Conservation (phyloP, 345 rosid species). For the Cardamine chenopodiifolia region DNA sequence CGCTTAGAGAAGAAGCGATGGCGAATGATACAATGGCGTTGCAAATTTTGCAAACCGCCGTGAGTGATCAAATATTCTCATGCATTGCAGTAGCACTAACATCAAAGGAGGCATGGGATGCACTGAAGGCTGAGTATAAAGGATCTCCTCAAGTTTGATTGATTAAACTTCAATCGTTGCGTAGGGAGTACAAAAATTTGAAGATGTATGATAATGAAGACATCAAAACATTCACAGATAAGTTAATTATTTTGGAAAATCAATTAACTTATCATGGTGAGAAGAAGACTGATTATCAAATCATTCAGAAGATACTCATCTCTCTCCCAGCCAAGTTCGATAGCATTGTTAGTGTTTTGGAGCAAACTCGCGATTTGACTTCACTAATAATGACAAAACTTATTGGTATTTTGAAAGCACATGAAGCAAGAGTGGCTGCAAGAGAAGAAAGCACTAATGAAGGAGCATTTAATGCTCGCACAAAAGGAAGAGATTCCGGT, state of each 20-base stretch:
- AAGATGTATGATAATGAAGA: not conserved
- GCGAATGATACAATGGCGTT: not conserved
- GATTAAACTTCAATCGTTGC: not conserved
- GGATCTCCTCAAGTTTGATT: not conserved
- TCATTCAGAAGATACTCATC: not conserved
- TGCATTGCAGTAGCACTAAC: not conserved
- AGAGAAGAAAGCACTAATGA: not conserved
- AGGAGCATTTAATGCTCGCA: not conserved
- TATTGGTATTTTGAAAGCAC: not conserved
- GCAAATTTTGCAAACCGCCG: not conserved
- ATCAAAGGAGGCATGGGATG: too few relatives aligned
- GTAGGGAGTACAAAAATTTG: not conserved
- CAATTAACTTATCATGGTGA: conserved; percentile 20
- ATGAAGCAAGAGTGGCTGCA: not conserved
- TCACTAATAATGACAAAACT: not conserved
- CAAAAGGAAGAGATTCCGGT: not conserved
- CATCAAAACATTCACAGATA: not conserved
- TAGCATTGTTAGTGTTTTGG: not conserved
- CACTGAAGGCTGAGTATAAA: not conserved
- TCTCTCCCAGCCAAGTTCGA: conserved; percentile 1
- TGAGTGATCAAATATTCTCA: not conserved
- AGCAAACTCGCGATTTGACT: too few relatives aligned
- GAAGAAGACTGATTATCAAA: not conserved
- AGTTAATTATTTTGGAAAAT: not conserved
- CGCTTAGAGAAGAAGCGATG: not conserved